A percentile compares a stretch with the other conserved stretches of the same genome.
phyloP scores from a whole-genome alignment of 2,329 filamentous ascomycete species.

The Calonectria naviculata region DNA sequence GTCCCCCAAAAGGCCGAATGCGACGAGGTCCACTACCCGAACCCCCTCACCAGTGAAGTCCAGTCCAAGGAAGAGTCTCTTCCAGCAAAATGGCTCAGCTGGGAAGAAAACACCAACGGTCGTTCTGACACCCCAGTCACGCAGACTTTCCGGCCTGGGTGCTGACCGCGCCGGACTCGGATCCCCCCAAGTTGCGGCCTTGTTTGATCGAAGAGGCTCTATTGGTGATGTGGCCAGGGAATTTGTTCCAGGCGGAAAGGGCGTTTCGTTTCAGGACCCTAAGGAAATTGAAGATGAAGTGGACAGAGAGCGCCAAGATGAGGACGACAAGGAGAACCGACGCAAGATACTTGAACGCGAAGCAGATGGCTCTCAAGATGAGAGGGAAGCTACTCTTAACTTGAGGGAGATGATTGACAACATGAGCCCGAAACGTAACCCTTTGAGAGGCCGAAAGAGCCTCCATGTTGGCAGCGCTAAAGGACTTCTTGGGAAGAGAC shows the following conservation, averaged over 20 bases:
- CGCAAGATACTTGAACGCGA: slow-evolving; percentile 67
- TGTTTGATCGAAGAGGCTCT: slow-evolving; percentile 77
- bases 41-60: slow-evolving; percentile 39
- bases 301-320: slow-evolving; percentile 68
- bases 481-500: slow-evolving; percentile 80
- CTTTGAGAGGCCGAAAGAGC: slow-evolving; percentile 77
- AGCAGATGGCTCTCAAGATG: slow-evolving; percentile 55
- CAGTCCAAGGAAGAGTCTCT: slow-evolving; percentile 53
- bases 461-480: slow-evolving; percentile 79
- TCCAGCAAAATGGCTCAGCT: slow-evolving; percentile 63
- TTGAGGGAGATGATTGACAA: slow-evolving; percentile 83
- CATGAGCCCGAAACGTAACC: slow-evolving; percentile 80
- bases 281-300: slow-evolving; percentile 70
- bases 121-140: slow-evolving; percentile 62
- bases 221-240: slow-evolving; percentile 74
- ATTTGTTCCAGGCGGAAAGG: slow-evolving; percentile 67
- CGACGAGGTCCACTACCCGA: slow-evolving; percentile 29
- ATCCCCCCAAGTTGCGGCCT: slow-evolving; percentile 77
- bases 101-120: slow-evolving; percentile 72
- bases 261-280: slow-evolving; percentile 74
- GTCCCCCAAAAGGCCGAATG: slow-evolving; percentile 30
- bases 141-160: slow-evolving; percentile 75
- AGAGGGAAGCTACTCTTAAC: slow-evolving; percentile 73
- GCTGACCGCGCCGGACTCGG: slow-evolving; percentile 78
- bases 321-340: slow-evolving; percentile 70